Base-by-base conservation (phyloP, 306 rosid species). In the Abrus precatorius region DNA sequence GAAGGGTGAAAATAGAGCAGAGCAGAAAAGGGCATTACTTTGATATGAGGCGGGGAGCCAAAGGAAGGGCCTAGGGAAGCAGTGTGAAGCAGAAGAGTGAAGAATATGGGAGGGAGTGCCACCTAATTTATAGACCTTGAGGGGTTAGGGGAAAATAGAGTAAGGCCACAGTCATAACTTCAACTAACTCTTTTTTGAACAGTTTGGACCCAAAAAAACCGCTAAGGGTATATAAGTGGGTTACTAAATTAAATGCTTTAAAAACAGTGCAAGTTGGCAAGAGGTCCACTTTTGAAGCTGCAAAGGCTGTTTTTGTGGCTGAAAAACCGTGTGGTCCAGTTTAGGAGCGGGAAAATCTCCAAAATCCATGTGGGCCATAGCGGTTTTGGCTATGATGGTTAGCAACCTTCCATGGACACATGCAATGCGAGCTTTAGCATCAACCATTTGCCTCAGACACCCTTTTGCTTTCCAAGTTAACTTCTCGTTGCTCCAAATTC, bases 361-460 rank as follows among this genome's bases (percentile, higher is more conserved):
- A 76, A 71, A 84, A 86, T 91, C 87, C 74, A 80, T 77, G 88
- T 88, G 94, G 97, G 89, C 5, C 78, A 86, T 36, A 9, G 63
- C n/a, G 56, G 86, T 85, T 82, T 85, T 34, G 27, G 27, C 76
- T 81, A 63, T 77, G 68, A 71, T 77, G 76, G 60, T 63, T 72
- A 75, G 55, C 82, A 27, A 68, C 32, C 68, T 53, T 80, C 80
- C 75, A 78, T 41, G 38, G 63, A 79, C 93, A 60, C 93, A 87
- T 89, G 92, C 91, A 72, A 27, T 59, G 20, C 43, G 32, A 12
- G 28, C 82, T 73, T 54, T 53, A 41, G 40, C 82, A 75, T 54
- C 59, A 40, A 44, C 73, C 82, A 12, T 81, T 89, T 79, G 50
- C 86, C 75, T 47, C 82, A 82, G 76, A 38, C 49, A 27, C 80